Percentiles rank a stretch among this genome's conserved stretches.
phyloP scores from a whole-genome alignment of 1,284 basidiomycete genomes.

The Hemileia vastatrix region DNA sequence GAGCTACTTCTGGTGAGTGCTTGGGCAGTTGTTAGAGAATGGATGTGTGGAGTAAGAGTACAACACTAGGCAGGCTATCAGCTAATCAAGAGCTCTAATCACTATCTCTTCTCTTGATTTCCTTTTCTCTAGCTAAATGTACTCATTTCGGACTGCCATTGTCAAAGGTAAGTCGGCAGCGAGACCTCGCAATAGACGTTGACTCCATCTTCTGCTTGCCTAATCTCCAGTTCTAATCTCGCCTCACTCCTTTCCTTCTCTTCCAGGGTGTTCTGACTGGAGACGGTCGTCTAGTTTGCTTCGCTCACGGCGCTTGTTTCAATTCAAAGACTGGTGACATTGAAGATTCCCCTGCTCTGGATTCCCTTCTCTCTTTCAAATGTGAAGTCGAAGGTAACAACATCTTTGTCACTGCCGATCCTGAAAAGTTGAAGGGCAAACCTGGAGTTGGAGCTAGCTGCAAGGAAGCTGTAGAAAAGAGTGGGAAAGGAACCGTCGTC shows the following conservation, averaged over 20 bases:
- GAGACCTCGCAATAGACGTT: no score
- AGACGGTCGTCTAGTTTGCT: constrained; percentile 40
- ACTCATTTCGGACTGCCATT: no score
- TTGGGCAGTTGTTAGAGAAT: no score
- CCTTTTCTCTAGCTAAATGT: no score
- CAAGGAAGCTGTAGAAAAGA: constrained; percentile 45
- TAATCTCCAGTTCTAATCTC: no score
- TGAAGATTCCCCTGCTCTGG: constrained; percentile 82
- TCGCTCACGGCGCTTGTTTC: constrained; percentile 43
- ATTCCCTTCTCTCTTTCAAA: constrained; percentile 69
- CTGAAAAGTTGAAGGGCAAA: constrained; percentile 52
- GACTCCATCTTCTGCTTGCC: no score
- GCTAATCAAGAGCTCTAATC: no score
- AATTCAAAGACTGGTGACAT: constrained; percentile 46
- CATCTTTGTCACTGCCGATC: constrained; percentile 69
- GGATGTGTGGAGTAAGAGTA: no score
- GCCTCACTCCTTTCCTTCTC: no score
- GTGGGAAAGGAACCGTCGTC: constrained; percentile 63
- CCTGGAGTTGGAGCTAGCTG: constrained; percentile 33
- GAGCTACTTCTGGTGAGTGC: constrained; percentile 31
- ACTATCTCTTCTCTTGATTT: no score
- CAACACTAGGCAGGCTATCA: no score
- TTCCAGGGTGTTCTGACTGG: constrained; percentile 33
- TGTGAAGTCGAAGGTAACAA: constrained; percentile 59
- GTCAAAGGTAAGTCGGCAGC: constrained; percentile 6